Evolutionary conservation across 768 basidiomycete species (phyloP), one percentile per base, ranked within the genome.

Genomic region (Podaxis sp.): DNA sequence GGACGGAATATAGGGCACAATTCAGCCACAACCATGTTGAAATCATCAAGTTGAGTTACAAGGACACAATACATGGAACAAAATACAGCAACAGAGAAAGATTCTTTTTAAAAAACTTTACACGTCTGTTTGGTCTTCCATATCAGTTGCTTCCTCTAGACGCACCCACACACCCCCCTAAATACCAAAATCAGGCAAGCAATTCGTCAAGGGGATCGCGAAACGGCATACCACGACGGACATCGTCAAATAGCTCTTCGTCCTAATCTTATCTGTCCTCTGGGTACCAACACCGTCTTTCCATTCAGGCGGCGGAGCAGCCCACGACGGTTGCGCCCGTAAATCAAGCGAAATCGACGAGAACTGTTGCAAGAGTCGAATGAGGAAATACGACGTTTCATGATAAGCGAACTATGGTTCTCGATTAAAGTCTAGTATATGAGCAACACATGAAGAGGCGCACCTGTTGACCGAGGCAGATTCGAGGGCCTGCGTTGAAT

Each of bases 301-400:
- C 85, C 86, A 87, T 11, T 73, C 72, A 0, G 72, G 65, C 0
- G 85, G 86, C 2, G 85, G 79, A 26, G 71, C 72, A 2, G 78
- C 76, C 5, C 64, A 71, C 8, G 76, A 71, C 4, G 80, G 77
- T 55, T 84, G 84, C 0, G 79, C 79, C 13, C 82, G 79, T 4
- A 70, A 71, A 2, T 79, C 82, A 22, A 86, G 75, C 2, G 71
- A 67, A 44, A 89, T 72, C 1, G 69, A 68, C 3, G 78, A 79
- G 71, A 87, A 87, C 9, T 70, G 70, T 68, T 90, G 88, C 5
- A 89, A 70, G 7, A 90, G 74, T 9, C 84, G 80, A 52, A 85
- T 77, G 49, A 90, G 77, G 73, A 88, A 80, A 72, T 85, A 89
- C 1, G 87, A 87, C 2, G 80, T 73, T 68, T 88, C 86, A 63